Percentiles rank a stretch among this genome's conserved stretches.
phyloP scores from a whole-genome alignment of 257 asterid genomes.

The Thymus quinquecostatus region DNA sequence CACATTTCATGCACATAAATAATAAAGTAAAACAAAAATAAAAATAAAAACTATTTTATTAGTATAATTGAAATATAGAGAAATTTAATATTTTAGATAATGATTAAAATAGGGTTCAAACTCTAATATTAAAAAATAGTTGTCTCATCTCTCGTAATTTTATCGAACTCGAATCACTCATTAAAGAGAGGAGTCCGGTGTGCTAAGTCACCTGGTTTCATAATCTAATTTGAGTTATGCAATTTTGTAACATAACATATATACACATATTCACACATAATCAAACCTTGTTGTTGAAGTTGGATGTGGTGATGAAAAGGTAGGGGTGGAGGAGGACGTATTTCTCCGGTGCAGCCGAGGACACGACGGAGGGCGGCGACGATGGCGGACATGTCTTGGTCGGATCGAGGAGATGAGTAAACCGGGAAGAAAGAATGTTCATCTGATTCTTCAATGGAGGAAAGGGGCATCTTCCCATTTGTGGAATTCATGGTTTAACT shows the following conservation, averaged over 20 bases:
- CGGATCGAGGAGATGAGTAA: slow-evolving; percentile 67
- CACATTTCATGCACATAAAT: not conserved
- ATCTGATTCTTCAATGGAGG: slow-evolving; percentile 46
- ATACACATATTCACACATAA: too few relatives aligned
- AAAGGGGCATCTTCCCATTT: slow-evolving; percentile 55
- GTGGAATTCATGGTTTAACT: slow-evolving; percentile 39
- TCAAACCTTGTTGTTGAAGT: slow-evolving; percentile 44
- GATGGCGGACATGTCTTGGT: slow-evolving; percentile 80
- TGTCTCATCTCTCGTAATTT: too few relatives aligned
- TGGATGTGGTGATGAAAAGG: slow-evolving; percentile 15
- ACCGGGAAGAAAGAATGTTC: slow-evolving; percentile 38
- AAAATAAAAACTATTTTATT: too few relatives aligned
- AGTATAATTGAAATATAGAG: too few relatives aligned
- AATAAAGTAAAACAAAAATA: not conserved
- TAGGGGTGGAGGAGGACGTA: not conserved
- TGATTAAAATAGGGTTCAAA: too few relatives aligned
- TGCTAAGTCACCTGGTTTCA: too few relatives aligned
- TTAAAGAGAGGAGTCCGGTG: too few relatives aligned
- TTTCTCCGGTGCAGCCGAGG: slow-evolving; percentile 47
- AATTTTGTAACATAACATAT: too few relatives aligned
- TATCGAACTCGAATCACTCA: too few relatives aligned
- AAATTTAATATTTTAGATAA: too few relatives aligned
- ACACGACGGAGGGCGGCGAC: slow-evolving; percentile 87
- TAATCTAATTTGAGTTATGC: too few relatives aligned
- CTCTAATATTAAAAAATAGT: too few relatives aligned